Base-by-base conservation (phyloP, 768 basidiomycete genomes). In the Tulasnella sp. region DNA sequence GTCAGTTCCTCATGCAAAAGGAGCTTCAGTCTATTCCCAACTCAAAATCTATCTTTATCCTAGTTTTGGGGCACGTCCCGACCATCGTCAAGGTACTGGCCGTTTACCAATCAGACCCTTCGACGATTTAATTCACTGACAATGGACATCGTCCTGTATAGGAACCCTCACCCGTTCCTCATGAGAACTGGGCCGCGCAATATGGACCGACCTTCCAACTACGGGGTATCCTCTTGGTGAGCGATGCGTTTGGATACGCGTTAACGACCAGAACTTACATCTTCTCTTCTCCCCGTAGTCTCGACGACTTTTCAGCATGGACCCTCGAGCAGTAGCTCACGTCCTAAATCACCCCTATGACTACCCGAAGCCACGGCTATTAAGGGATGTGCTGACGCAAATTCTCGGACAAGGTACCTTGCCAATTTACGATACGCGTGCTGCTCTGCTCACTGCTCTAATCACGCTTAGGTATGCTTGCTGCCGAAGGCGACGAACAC, bases 181-280 rank as follows among this genome's bases (percentile, higher is more conserved):
- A 76, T n/a, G 75, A 78, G 44, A 65, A 74, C 65, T 83, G 81
- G 82, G 65, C 74, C 1, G 65, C 70, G 44, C 66, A 78, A 59
- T 78, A 80, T 64, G 81, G 81, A 0, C 56, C 64, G 0, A 78
- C 77, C 1, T 55, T 82, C 54, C 72, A 64, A 52, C 80, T 77
- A 61, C 73, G 72, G 51, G 70, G 68, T 0, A 66, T 79, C 8
- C 70, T 82, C 34, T 51, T 24, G 50, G 58, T 59, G 23, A 17
- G 58, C 27, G 5, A n/a, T 2, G 23, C 21, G 19, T 10, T 4
- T 27, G 3, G 10, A 5, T n/a, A n/a, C n/a, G n/a, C n/a, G n/a
- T n/a, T n/a, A n/a, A n/a, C n/a, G n/a, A n/a, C n/a, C n/a, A n/a
- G n/a, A n/a, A n/a, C n/a, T n/a, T n/a, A n/a, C n/a, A n/a, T n/a